Evolutionary conservation across 768 basidiomycete genomes (phyloP).

Genomic region (Suillus ampliporus): DNA sequence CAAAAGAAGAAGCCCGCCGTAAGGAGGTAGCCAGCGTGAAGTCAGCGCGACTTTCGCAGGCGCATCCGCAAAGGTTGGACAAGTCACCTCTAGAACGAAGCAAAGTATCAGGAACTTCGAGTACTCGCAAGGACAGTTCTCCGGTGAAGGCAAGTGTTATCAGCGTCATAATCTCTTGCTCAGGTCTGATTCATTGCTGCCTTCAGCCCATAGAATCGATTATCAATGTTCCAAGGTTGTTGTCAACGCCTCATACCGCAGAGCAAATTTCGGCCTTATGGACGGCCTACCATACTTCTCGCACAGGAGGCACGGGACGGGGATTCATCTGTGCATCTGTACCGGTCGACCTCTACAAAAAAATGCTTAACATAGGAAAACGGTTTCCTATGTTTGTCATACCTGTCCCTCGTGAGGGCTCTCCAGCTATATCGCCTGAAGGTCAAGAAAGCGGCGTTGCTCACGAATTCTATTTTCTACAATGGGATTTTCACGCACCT

Average conservation of each 20-base stretch:
- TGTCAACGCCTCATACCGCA: slow-evolving; percentile 69
- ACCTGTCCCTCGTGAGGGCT: slow-evolving; percentile 67
- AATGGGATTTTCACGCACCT: slow-evolving; percentile 86
- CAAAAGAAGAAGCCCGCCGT: slow-evolving; percentile 37
- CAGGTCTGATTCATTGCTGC: not conserved
- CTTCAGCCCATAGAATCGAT: slow-evolving; percentile 79
- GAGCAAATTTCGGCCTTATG: slow-evolving; percentile 83
- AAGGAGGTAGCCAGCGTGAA: slow-evolving; percentile 32
- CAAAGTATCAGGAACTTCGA: slow-evolving; percentile 15
- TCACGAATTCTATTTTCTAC: slow-evolving; percentile 83
- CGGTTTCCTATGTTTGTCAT: slow-evolving; percentile 82
- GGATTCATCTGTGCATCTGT: slow-evolving; percentile 87
- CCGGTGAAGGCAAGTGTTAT: slow-evolving; percentile 61
- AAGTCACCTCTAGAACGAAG: slow-evolving; percentile 15
- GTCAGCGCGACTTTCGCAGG: slow-evolving; percentile 20
- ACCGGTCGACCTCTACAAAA: slow-evolving; percentile 71
- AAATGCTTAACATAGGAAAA: slow-evolving; percentile 66
- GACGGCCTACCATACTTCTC: slow-evolving; percentile 87
- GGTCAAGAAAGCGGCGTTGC: slow-evolving; percentile 45
- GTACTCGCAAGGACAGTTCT: slow-evolving; percentile 62
- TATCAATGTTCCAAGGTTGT: slow-evolving; percentile 74
- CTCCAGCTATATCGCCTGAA: slow-evolving; percentile 32
- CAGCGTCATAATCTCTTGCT: slow-evolving; percentile 3
- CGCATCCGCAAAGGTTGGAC: slow-evolving; percentile 9
- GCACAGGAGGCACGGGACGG: slow-evolving; percentile 79